Conservation (phyloP, 768 basidiomycete genomes). For the Leccinum imitatum region DNA sequence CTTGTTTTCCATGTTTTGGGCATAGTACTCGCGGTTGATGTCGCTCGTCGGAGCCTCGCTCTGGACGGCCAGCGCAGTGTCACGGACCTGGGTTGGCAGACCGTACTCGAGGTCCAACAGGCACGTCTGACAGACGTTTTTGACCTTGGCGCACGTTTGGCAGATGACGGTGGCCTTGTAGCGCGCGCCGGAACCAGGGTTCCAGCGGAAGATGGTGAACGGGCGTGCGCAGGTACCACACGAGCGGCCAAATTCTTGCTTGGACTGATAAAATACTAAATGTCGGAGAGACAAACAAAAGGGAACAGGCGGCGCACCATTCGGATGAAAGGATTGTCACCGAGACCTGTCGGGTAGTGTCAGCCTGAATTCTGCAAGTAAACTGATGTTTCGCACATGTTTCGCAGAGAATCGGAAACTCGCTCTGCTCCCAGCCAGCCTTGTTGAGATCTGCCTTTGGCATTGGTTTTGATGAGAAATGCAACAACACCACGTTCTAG, state of each 20-base stretch:
- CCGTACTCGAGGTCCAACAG: slow-evolving; percentile 95
- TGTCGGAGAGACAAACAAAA: background rate
- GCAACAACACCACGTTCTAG: background rate
- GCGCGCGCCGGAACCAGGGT: slow-evolving; percentile 88
- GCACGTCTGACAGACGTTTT: slow-evolving; percentile 98
- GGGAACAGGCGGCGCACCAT: slow-evolving; percentile 60
- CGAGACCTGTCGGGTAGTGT: slow-evolving; percentile 56
- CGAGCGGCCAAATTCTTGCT: slow-evolving; percentile 93
- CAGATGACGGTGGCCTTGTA: slow-evolving; percentile 98
- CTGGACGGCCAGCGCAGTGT: slow-evolving; percentile 85
- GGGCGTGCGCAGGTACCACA: slow-evolving; percentile 98
- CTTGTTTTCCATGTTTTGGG: slow-evolving; percentile 88
- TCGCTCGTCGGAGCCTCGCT: slow-evolving; percentile 94
- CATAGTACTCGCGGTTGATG: slow-evolving; percentile 94
- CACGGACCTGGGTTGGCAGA: slow-evolving; percentile 93
- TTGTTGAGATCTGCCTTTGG: slow-evolving; percentile 94
- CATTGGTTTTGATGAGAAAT: slow-evolving; percentile 36
- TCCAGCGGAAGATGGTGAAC: slow-evolving; percentile 98
- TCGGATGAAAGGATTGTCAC: slow-evolving; percentile 87
- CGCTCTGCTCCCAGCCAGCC: slow-evolving; percentile 91
- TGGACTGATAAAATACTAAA: slow-evolving; percentile 68
- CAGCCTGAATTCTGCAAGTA: background rate
- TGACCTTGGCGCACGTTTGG: slow-evolving; percentile 95
- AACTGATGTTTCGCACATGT: slow-evolving; percentile 58
- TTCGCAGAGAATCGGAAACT: slow-evolving; percentile 92